These are phyloP conservation scores for Plantago lanceolata DNA, from an alignment of 305 asterid species.

Conservation along the genomic window DNA sequence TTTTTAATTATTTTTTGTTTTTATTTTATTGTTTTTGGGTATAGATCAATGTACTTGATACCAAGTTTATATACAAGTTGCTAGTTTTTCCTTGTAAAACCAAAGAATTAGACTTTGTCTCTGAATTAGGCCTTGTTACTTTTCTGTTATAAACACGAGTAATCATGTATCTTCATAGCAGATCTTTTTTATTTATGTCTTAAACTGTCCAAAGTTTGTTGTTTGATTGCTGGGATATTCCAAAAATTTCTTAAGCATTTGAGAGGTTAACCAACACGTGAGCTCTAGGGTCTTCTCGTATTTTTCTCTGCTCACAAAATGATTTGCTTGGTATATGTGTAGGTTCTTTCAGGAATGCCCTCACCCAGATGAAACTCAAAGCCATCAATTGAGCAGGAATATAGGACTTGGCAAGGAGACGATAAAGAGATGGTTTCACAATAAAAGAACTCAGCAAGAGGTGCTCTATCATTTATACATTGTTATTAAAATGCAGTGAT, in stretches of 20 bases:
- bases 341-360: conserved; percentile 67
- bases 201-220: no score
- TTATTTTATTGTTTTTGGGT: no score
- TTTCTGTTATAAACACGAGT: no score
- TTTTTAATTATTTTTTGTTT: no score
- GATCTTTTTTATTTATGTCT: no score
- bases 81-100: no score
- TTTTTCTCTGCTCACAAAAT: neutral
- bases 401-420: conserved; percentile 56
- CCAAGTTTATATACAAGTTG: no score
- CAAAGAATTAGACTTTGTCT: no score
- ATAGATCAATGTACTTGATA: no score
- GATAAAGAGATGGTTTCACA: conserved; percentile 78
- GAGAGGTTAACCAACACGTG: neutral
- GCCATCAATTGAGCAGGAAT: conserved; percentile 50
- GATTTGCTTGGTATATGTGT: conserved; percentile 15
- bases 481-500: neutral
- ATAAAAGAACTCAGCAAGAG: conserved; percentile 67
- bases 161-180: no score
- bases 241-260: neutral
- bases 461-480: conserved; percentile 22
- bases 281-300: neutral
- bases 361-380: conserved; percentile 57
- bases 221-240: neutral
- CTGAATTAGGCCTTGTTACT: no score